Evolutionary conservation across 306 rosid species (phyloP), one percentile per base, ranked within the genome.

Genomic region (Trifolium dubium): DNA sequence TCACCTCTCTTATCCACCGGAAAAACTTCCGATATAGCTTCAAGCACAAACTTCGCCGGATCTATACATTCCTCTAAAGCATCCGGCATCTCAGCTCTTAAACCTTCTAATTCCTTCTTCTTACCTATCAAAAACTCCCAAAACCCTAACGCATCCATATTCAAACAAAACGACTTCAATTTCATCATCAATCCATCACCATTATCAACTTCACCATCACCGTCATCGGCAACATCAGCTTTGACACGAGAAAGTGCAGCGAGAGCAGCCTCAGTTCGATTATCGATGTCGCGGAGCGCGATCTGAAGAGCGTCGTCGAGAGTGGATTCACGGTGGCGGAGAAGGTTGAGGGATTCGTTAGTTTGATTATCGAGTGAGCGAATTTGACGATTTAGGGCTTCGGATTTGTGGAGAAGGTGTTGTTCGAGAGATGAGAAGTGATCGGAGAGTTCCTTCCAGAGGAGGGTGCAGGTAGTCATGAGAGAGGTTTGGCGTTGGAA

Each of bases 381-480:
- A 60, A 89, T 87, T 88, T 92, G 91, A 60, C 53, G 85, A 44
- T 77, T 87, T 14, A 94, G 73, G 0, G 89, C 95, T 77, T 94
- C 90, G 0, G 99, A 92, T 63, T 94, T 92, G 90, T 67, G 59
- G 54, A 82, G 87, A 10, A 92, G 89, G 82, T 88, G 80, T 18
- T 91, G 84, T 65, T 94, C 99, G 2, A 94, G 64, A 6, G 85
- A 88, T 2, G 92, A 64, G 92, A 94, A 94, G 83, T 94, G 99
- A 58, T 94, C 97, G 1, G 96, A 88, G 55, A 94, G 95, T 69
- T 94, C 99, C 83, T 90, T 94, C 99, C 99, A 94, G 74, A 94
- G 97, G 5, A 91, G 87, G 34, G 99, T 94, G 74, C 99, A 94
- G 86, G 87, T 92, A 13, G 99, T 89, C 97, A 92, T 94, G 23